A percentile compares a stretch with the other conserved stretches of the same genome.
Evolutionary conservation across 495 filamentous ascomycete genomes (phyloP).

Genomic region (Amniculicola lignicola): DNA sequence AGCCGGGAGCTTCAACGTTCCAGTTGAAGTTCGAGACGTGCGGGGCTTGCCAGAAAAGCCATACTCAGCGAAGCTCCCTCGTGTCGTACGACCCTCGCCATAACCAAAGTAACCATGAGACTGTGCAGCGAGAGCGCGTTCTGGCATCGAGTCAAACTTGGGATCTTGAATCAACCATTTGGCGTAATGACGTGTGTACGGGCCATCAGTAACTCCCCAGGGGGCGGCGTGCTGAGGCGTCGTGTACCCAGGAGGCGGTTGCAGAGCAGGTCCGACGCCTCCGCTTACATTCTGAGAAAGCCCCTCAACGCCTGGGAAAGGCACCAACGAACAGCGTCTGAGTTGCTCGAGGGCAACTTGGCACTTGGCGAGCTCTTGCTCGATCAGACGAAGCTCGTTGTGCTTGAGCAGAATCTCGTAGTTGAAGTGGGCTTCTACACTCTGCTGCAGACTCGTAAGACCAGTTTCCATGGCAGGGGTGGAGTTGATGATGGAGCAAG

Average conservation of each 20-base stretch:
- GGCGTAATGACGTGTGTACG: constrained; percentile 89
- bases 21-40: constrained; percentile 34
- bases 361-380: constrained; percentile 94
- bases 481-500: constrained; percentile 18
- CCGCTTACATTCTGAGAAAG: constrained; percentile 63
- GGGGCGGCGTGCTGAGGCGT: constrained; percentile 69
- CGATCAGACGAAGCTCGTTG: constrained; percentile 86
- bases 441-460: constrained; percentile 55
- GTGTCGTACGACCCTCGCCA: constrained; percentile 66
- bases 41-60: constrained; percentile 59
- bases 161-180: constrained; percentile 90
- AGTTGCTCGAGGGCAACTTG: constrained; percentile 94
- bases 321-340: constrained; percentile 83
- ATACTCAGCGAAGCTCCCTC: constrained; percentile 64
- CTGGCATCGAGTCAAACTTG: constrained; percentile 61
- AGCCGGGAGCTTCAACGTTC: constrained; percentile 59
- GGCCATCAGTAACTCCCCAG: constrained; percentile 85
- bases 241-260: constrained; percentile 54
- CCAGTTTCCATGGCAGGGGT: constrained; percentile 25
- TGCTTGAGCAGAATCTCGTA: constrained; percentile 93
- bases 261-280: constrained; percentile 66
- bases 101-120: constrained; percentile 29
- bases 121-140: constrained; percentile 14
- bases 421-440: constrained; percentile 79
- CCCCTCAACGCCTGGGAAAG: constrained; percentile 67